Conservation (phyloP, 1,284 basidiomycete species). For the Tranzscheliella williamsii region DNA sequence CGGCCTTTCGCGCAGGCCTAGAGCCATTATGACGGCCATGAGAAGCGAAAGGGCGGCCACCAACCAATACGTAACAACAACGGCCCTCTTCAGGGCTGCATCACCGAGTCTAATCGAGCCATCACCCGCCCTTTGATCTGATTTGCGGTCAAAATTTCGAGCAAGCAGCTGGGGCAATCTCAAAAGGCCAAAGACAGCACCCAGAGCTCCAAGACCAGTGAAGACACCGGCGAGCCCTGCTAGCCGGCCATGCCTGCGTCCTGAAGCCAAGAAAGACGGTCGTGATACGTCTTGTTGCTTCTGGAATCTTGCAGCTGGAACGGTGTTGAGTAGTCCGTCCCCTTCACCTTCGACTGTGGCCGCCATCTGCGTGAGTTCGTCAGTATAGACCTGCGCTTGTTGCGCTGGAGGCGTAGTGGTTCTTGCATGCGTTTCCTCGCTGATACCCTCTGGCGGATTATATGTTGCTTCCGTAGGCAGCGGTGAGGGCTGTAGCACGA, state of each 20-base stretch:
- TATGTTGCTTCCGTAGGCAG: too few relatives aligned
- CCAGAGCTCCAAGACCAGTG: conserved; percentile 36
- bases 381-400: background rate
- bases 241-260: conserved; percentile 24
- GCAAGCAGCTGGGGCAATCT: conserved; percentile 39
- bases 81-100: conserved; percentile 17
- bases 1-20: conserved; percentile 13
- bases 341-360: background rate
- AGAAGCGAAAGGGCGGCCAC: conserved; percentile 29
- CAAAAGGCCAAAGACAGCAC: conserved; percentile 44
- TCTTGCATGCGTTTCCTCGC: conserved; percentile 1
- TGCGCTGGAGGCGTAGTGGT: conserved; percentile 1
- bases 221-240: conserved; percentile 39
- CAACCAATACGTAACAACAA: conserved; percentile 24
- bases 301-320: too few relatives aligned
- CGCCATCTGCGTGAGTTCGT: background rate
- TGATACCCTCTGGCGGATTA: too few relatives aligned
- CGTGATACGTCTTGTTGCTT: background rate
- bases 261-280: background rate
- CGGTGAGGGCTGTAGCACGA: too few relatives aligned
- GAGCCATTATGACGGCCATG: conserved; percentile 9
- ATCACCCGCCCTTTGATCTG: background rate
- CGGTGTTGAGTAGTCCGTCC: too few relatives aligned
- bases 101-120: conserved; percentile 8
- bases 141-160: conserved; percentile 9